A percentile compares a stretch with the other conserved stretches of the same genome.
These are phyloP conservation scores for Puccinia hordei DNA, from an alignment of 1,284 basidiomycete genomes.

Conservation along the genomic window DNA sequence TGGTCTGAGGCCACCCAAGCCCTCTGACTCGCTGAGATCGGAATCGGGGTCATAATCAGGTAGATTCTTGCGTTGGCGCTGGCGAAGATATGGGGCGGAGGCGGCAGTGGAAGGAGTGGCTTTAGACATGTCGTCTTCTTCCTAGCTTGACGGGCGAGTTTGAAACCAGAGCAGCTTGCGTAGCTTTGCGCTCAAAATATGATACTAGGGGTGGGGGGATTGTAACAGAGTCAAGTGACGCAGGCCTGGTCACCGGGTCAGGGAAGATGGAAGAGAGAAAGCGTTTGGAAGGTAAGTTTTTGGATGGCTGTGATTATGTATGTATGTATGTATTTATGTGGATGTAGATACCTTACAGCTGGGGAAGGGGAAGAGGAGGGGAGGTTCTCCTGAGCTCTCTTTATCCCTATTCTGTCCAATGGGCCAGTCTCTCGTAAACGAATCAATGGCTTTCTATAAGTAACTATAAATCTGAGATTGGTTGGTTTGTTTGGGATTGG, in stretches of 20 bases:
- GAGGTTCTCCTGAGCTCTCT: too few species aligned
- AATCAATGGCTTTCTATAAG: too few species aligned
- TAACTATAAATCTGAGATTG: too few species aligned
- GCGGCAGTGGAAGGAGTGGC: not conserved
- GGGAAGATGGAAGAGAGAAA: too few species aligned
- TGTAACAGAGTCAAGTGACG: not conserved
- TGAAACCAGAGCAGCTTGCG: not conserved
- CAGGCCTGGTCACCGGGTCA: too few species aligned
- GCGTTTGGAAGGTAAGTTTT: too few species aligned
- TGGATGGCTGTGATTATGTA: too few species aligned
- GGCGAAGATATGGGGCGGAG: conserved; percentile 8
- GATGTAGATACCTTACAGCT: not conserved
- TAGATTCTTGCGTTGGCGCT: conserved; percentile 44
- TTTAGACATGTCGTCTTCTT: conserved; percentile 7
- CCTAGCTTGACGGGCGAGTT: not conserved
- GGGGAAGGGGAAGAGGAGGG: not conserved
- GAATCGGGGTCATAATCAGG: conserved; percentile 49
- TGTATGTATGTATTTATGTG: too few species aligned
- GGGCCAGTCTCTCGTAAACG: too few species aligned
- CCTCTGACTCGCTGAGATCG: conserved; percentile 52
- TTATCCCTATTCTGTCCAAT: too few species aligned
- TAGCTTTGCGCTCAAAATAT: not conserved
- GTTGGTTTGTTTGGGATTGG: too few species aligned
- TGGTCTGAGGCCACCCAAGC: conserved; percentile 50
- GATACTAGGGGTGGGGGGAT: not conserved